These are phyloP conservation scores for Nicotiana tabacum DNA, from an alignment of 257 asterid genomes.

Conservation along the genomic window DNA sequence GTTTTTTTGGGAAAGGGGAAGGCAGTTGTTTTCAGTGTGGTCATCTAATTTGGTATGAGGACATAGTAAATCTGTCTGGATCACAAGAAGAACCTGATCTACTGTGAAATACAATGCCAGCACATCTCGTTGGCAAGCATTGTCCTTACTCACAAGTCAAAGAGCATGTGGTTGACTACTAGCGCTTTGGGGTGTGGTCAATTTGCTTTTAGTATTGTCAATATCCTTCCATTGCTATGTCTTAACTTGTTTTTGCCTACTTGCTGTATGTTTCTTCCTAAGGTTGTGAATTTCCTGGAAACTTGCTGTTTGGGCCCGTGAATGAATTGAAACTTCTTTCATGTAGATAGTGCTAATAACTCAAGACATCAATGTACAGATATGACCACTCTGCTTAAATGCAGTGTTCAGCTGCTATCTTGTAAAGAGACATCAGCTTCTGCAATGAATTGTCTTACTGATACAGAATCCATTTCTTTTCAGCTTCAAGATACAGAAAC, in stretches of 20 bases:
- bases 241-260: background rate
- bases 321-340: background rate
- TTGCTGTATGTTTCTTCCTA: background rate
- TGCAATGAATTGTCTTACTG: slow-evolving; percentile 2
- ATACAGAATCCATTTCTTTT: slow-evolving; percentile 18
- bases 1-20: background rate
- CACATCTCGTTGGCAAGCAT: background rate
- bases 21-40: background rate
- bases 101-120: background rate
- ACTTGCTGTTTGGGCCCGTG: background rate
- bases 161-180: background rate
- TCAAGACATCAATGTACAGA: background rate
- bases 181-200: background rate
- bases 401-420: background rate
- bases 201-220: background rate
- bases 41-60: background rate
- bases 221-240: background rate
- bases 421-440: background rate
- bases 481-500: slow-evolving; percentile 87
- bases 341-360: background rate
- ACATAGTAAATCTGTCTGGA: slow-evolving; percentile 2
- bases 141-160: background rate
- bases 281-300: background rate
- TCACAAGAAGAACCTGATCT: background rate
- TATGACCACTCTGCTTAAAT: background rate